Conservation (phyloP, 2,329 filamentous ascomycete species). For the Ophiocordyceps camponoti-leonardi region DNA sequence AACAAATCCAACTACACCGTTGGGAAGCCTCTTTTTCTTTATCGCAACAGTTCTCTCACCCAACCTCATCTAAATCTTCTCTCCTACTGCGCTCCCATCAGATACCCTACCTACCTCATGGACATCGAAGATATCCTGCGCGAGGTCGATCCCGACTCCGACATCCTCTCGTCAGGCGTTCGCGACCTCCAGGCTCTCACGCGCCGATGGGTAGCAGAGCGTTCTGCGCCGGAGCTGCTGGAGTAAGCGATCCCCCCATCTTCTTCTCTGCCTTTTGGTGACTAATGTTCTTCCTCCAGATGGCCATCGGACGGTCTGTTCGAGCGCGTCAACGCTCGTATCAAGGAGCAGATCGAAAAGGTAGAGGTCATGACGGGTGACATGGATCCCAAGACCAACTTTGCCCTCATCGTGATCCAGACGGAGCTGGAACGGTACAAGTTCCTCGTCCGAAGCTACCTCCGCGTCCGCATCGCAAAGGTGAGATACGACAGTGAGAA, state of each 20-base stretch:
- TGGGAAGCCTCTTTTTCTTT: too few species aligned
- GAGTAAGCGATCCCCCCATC: conserved; percentile 29
- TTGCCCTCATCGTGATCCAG: conserved; percentile 85
- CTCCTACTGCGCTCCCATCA: background rate
- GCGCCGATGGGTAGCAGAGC: conserved; percentile 83
- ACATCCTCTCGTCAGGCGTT: conserved; percentile 38
- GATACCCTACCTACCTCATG: conserved; percentile 31
- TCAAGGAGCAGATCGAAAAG: conserved; percentile 51
- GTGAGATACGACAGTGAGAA: conserved; percentile 19
- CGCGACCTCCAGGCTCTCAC: conserved; percentile 79
- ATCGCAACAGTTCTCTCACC: too few species aligned
- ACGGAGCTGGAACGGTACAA: conserved; percentile 92
- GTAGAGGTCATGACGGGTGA: conserved; percentile 65
- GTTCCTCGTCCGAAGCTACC: conserved; percentile 68
- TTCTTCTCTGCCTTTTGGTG: background rate
- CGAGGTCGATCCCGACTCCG: conserved; percentile 46
- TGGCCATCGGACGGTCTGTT: conserved; percentile 59
- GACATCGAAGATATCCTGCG: conserved; percentile 69
- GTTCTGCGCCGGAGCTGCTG: conserved; percentile 76
- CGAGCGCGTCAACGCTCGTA: conserved; percentile 60
- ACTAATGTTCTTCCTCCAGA: conserved; percentile 14
- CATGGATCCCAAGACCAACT: conserved; percentile 82
- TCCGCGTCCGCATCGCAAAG: conserved; percentile 78
- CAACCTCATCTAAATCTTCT: background rate
- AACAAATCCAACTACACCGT: too few species aligned